Percentiles rank a stretch among this genome's conserved stretches.
These are phyloP conservation scores for Graphilbum ipis-grandicollis DNA, from an alignment of 2,329 filamentous ascomycete species.

Conservation along the genomic window DNA sequence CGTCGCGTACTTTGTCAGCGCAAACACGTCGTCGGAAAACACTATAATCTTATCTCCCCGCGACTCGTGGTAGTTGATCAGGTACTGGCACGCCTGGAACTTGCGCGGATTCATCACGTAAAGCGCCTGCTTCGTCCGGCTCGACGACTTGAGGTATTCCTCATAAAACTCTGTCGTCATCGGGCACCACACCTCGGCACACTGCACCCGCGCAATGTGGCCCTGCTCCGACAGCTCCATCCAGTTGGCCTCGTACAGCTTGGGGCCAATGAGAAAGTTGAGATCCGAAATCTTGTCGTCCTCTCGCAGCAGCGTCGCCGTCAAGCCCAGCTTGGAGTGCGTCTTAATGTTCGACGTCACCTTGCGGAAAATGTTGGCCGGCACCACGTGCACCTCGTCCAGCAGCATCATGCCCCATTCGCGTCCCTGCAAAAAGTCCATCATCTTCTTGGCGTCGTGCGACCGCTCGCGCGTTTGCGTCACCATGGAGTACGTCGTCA, in stretches of 20 bases:
- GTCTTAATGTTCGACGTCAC: constrained; percentile 88
- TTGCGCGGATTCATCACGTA: constrained; percentile 98
- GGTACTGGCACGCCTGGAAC: constrained; percentile 90
- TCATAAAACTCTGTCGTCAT: constrained; percentile 98
- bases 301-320: constrained; percentile 83
- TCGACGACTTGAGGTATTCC: constrained; percentile 49
- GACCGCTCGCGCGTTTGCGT: constrained; percentile 75
- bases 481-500: constrained; percentile 99
- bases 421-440: constrained; percentile 74
- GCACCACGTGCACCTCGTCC: constrained; percentile 95
- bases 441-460: constrained; percentile 91
- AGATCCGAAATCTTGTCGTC: constrained; percentile 97
- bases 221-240: constrained; percentile 96
- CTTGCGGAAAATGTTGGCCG: constrained; percentile 87
- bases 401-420: constrained; percentile 97
- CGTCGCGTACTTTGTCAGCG: constrained; percentile 67
- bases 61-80: constrained; percentile 95
- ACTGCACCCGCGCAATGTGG: constrained; percentile 92
- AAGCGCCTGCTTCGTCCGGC: constrained; percentile 27
- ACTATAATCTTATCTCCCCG: constrained; percentile 96
- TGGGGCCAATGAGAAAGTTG: constrained; percentile 94
- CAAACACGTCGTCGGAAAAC: constrained; percentile 94
- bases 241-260: constrained; percentile 97
- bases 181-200: constrained; percentile 96
- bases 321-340: constrained; percentile 87